These are phyloP conservation scores for Clathrospora elynae DNA, from an alignment of 2,329 filamentous ascomycete genomes.

Conservation along the genomic window DNA sequence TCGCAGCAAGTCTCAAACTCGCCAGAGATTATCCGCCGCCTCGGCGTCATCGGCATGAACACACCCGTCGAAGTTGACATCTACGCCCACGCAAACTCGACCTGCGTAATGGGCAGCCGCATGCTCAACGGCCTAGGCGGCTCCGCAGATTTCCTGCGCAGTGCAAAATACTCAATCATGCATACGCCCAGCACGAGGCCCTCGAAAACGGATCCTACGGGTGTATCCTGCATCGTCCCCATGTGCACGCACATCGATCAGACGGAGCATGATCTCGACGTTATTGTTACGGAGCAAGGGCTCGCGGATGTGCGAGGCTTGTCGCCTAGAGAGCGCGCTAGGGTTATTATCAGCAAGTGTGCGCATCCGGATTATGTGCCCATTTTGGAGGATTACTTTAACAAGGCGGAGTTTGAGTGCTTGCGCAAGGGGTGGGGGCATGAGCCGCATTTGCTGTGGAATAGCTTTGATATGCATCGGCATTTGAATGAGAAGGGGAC, in stretches of 20 bases:
- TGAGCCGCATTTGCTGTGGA: slow-evolving; percentile 85
- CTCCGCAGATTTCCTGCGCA: slow-evolving; percentile 79
- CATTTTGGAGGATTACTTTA: slow-evolving; percentile 80
- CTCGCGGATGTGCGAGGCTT: slow-evolving; percentile 85
- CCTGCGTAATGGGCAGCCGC: slow-evolving; percentile 84
- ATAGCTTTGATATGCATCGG: slow-evolving; percentile 88
- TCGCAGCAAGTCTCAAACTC: slow-evolving; percentile 89
- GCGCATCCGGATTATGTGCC: slow-evolving; percentile 83
- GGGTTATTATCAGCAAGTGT: slow-evolving; percentile 86
- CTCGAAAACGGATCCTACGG: slow-evolving; percentile 79
- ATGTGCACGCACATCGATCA: slow-evolving; percentile 93
- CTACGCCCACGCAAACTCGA: slow-evolving; percentile 90
- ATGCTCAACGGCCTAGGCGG: slow-evolving; percentile 88
- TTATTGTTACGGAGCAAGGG: slow-evolving; percentile 80
- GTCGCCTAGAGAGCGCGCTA: slow-evolving; percentile 76
- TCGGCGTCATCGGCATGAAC: slow-evolving; percentile 93
- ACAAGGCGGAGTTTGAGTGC: slow-evolving; percentile 85
- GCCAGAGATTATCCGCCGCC: slow-evolving; percentile 84
- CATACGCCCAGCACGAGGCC: slow-evolving; percentile 84
- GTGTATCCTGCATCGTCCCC: slow-evolving; percentile 86
- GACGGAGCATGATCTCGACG: slow-evolving; percentile 89
- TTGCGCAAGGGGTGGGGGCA: slow-evolving; percentile 86
- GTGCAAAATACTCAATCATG: slow-evolving; percentile 87
- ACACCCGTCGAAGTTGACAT: slow-evolving; percentile 93
- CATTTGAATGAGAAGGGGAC: slow-evolving; percentile 80